phyloP scores from a whole-genome alignment of 495 filamentous ascomycete species.

The Aspergillus incahuasiensis region DNA sequence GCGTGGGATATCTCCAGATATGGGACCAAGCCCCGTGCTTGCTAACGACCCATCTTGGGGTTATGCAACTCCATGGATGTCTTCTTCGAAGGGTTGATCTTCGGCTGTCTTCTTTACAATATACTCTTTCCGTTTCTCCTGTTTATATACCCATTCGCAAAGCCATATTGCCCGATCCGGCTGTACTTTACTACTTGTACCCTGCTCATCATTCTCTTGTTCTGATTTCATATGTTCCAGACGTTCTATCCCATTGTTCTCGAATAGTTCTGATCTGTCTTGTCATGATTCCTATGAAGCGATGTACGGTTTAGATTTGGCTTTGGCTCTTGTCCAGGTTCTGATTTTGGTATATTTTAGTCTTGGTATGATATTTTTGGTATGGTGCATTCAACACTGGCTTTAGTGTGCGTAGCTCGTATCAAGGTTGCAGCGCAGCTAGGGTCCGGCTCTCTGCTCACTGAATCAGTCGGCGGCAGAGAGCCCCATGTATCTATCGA shows the following conservation, averaged over 20 bases:
- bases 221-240: neutral
- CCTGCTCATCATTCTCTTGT: neutral
- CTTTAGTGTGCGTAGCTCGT: too few relatives aligned
- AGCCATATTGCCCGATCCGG: neutral
- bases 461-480: too few relatives aligned
- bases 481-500: too few relatives aligned
- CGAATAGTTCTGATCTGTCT: neutral
- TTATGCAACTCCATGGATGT: slow-evolving; percentile 6
- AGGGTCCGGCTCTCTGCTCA: too few relatives aligned
- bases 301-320: too few relatives aligned
- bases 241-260: neutral
- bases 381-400: neutral
- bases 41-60: slow-evolving; percentile 17
- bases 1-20: slow-evolving; percentile 9
- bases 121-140: neutral
- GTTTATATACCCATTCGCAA: slow-evolving; percentile 1
- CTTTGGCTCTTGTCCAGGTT: neutral
- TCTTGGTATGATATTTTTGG: slow-evolving; percentile 9
- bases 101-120: neutral
- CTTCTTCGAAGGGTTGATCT: neutral
- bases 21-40: slow-evolving; percentile 3
- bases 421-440: too few relatives aligned
- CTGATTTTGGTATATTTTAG: neutral
- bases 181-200: slow-evolving; percentile 5
- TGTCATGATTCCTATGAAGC: slow-evolving; percentile 9